Evolutionary conservation across 164 flowering plant genomes (phyloP).

Genomic region (Berberis thunbergii): DNA sequence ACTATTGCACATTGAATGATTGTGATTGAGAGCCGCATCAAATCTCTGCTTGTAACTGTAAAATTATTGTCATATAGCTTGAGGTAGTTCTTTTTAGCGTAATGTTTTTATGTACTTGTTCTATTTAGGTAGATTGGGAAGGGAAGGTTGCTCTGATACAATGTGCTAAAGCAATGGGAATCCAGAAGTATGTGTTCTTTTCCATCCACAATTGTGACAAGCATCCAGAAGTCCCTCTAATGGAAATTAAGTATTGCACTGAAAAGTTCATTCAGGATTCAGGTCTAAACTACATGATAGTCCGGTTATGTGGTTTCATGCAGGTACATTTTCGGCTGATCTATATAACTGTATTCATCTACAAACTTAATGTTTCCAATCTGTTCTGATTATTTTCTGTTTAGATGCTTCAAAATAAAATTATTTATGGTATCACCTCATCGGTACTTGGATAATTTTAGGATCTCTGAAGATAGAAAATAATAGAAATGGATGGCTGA

Average conservation of each 20-base stretch:
- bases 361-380: too few species aligned
- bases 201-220: conserved; percentile 97
- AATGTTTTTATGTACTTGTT: conserved; percentile 19
- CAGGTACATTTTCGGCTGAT: conserved; percentile 67
- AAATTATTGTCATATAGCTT: too few species aligned
- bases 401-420: too few species aligned
- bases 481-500: too few species aligned
- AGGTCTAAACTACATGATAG: conserved; percentile 54
- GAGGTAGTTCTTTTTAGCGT: too few species aligned
- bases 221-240: conserved; percentile 95
- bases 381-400: too few species aligned
- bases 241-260: conserved; percentile 95
- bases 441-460: too few species aligned
- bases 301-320: conserved; percentile 95
- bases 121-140: conserved; percentile 99
- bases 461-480: too few species aligned
- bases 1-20: too few species aligned
- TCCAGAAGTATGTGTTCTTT: conserved; percentile 83
- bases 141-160: conserved; percentile 99
- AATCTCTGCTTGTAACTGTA: too few species aligned
- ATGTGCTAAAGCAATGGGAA: conserved; percentile 99
- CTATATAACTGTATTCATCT: too few species aligned
- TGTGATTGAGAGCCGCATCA: too few species aligned
- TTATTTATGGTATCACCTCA: neutral
- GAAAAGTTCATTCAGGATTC: conserved; percentile 88